These are phyloP conservation scores for Funneliformis mosseae DNA, from an alignment of 192 early-diverging fungal genomes.

Conservation along the genomic window DNA sequence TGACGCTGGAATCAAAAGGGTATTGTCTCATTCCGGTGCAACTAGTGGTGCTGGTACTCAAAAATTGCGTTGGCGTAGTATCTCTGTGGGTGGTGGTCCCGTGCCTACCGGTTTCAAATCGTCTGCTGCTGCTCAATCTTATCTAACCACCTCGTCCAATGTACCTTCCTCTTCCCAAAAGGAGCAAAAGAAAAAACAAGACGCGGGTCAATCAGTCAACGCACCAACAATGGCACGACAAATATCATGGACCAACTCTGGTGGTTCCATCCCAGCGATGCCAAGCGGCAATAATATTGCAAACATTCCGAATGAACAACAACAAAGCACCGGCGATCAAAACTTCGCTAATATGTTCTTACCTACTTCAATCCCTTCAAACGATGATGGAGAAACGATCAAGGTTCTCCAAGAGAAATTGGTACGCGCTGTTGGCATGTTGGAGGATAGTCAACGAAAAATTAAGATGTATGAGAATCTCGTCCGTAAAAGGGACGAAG, in stretches of 20 bases:
- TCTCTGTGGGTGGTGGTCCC: conserved; percentile 25
- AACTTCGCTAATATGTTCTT: conserved; percentile 11
- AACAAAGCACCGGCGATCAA: background rate
- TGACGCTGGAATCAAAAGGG: background rate
- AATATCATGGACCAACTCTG: too few relatives aligned
- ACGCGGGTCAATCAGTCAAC: background rate
- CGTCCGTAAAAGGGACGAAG: conserved; percentile 29
- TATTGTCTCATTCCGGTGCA: background rate
- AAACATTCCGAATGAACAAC: background rate
- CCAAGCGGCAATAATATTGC: background rate
- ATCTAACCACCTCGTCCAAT: background rate
- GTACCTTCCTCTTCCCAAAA: conserved; percentile 17
- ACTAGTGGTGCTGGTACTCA: background rate
- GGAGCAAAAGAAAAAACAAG: background rate
- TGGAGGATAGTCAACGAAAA: conserved; percentile 19
- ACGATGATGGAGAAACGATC: background rate
- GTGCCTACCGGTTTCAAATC: too few relatives aligned
- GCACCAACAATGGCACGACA: background rate
- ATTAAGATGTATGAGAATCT: conserved; percentile 8
- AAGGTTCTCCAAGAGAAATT: conserved; percentile 1
- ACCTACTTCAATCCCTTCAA: background rate
- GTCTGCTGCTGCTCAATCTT: background rate
- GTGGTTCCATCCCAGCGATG: too few relatives aligned
- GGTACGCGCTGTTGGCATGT: conserved; percentile 23
- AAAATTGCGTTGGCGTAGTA: conserved; percentile 25